Conservation (phyloP, 306 rosid species). For the Phaseolus lunatus region DNA sequence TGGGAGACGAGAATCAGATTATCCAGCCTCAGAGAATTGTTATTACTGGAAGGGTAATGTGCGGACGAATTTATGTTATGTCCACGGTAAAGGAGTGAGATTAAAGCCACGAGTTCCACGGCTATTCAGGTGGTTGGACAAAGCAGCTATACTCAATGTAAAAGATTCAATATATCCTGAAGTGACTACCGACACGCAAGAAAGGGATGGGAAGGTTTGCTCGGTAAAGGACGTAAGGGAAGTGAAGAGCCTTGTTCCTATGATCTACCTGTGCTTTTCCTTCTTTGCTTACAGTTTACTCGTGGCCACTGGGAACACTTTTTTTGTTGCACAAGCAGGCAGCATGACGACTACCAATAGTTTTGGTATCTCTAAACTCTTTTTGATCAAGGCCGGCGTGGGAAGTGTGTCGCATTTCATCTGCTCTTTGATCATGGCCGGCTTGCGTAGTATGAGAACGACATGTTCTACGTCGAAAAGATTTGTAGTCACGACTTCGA, state of each 20-base stretch:
- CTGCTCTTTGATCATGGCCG: neutral
- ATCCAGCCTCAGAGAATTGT: neutral
- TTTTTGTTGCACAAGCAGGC: neutral
- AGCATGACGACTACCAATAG: neutral
- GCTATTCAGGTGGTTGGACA: neutral
- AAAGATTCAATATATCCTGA: neutral
- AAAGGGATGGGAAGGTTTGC: neutral
- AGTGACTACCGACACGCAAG: neutral
- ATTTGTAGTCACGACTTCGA: neutral
- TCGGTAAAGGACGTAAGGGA: neutral
- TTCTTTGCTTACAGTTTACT: neutral
- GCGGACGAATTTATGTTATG: neutral
- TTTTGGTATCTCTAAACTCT: neutral
- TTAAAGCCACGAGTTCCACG: neutral
- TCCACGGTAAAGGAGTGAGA: neutral
- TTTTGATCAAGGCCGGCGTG: neutral
- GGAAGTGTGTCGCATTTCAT: neutral
- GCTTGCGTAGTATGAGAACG: neutral
- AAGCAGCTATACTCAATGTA: neutral
- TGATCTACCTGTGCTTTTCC: neutral
- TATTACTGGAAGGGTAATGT: slow-evolving; percentile 6
- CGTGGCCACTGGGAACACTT: neutral
- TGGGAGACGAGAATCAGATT: neutral
- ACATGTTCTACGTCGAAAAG: neutral
- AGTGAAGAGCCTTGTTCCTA: slow-evolving; percentile 16